Conservation (phyloP, 139 green algal species). For the Gonium pectorale region DNA sequence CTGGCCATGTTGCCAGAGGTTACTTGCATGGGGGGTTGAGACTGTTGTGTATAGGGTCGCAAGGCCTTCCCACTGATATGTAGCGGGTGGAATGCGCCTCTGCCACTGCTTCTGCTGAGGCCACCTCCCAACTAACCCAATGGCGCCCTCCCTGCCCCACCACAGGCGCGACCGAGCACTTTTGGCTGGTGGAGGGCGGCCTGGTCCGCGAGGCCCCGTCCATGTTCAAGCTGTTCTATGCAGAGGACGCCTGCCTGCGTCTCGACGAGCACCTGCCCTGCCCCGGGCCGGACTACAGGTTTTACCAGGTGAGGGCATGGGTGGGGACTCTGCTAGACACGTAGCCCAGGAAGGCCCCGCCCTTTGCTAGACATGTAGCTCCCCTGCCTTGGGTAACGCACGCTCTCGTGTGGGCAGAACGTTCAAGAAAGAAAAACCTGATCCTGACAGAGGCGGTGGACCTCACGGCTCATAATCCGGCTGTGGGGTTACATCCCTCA, state of each 20-base stretch:
- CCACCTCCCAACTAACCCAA: too few species aligned
- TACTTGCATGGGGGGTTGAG: too few species aligned
- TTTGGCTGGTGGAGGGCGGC: not conserved
- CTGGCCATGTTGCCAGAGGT: too few species aligned
- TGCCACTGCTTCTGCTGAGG: too few species aligned
- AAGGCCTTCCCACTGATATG: too few species aligned
- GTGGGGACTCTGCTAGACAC: not conserved
- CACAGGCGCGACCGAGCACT: too few species aligned
- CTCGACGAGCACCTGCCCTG: constrained; percentile 28
- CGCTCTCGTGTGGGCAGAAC: too few species aligned
- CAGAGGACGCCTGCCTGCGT: not conserved
- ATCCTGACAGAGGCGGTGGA: not conserved
- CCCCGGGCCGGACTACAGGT: not conserved
- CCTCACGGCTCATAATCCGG: not conserved
- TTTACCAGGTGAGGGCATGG: not conserved
- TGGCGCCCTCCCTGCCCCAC: too few species aligned
- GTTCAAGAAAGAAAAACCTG: too few species aligned
- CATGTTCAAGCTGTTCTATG: constrained; percentile 25
- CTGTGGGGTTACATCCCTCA: not conserved
- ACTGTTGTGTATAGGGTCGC: too few species aligned
- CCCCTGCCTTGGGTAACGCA: too few species aligned
- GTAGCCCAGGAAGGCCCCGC: not conserved
- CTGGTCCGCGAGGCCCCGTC: not conserved
- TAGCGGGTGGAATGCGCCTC: too few species aligned
- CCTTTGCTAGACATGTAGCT: not conserved